Evolutionary conservation across 495 filamentous ascomycete species (phyloP), one percentile per base, ranked within the genome.

Genomic region (Penicillium paxilli): DNA sequence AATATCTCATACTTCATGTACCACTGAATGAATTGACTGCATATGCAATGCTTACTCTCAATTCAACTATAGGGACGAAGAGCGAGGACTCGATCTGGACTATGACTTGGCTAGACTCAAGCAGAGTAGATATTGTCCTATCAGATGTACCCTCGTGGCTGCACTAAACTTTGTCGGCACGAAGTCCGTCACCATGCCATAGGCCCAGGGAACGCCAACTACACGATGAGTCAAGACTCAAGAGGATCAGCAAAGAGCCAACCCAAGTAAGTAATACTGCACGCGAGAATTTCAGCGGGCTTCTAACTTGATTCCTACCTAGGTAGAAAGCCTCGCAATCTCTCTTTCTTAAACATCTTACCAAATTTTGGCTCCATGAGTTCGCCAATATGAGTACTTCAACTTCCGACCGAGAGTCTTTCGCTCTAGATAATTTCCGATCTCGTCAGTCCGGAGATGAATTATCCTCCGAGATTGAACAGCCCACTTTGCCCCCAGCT

Each of bases 401-500:
- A 14, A 14, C 30, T 38, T 44, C 55, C 14, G 22, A 51, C 19
- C 28, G 40, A 20, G 54, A 55, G 21, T 28, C 47, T 25, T 6
- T 59, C 23, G 9, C n/a, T 1, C 11, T 61, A 35, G n/a, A 21
- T 16, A 52, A 55, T 28, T 21, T 54, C 8, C 30, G 40, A 9
- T 49, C 51, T 1, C 40, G 2, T 14, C 45, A 22, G 24, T 52
- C 58, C n/a, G 17, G 23, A 20, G 10, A 60, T 51, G 41, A 44
- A 19, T 32, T 44, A n/a, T 8, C 49, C 44, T 23, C 33, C 5
- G 70, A 70, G 51, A 69, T 73, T 26, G 68, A 73, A 51, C 68
- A 68, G 44, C 56, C 55, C 2, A 20, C 62, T 3, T 69, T 88
- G n/a, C 78, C 84, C 1, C 79, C 73, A 4, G 77, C 70, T 6